Base-by-base conservation (phyloP, 2,329 filamentous ascomycete genomes). In the Claviceps fusiformis region DNA sequence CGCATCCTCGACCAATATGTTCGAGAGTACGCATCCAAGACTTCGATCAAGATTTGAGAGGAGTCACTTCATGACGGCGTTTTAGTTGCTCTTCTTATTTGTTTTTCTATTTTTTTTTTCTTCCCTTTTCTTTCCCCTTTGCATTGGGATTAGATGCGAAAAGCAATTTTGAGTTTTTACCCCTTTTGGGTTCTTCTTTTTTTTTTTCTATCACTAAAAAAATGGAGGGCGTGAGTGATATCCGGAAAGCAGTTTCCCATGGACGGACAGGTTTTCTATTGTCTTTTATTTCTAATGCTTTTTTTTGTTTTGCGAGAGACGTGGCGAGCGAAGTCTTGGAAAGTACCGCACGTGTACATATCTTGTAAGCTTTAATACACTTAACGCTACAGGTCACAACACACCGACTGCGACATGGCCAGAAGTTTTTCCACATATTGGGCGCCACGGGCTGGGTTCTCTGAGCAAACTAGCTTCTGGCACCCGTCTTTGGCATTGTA, bases 1-100 rank as follows among this genome's bases (percentile, higher is more conserved):
- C 76, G 79, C 41, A 77, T 83, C 64, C 70, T 89, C 53, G 72
- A 75, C 53, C 73, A 71, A 55, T 89, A 85, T 67, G 72, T 74
- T 59, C 70, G 75, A 60, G 68, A 66, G 59, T 82, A 75, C 59
- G 61, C 59, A 10, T 54, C 52, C 15, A 60, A 68, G 57, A 65
- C 68, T 3, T 59, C 54, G 41, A 69, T 71, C 60, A 67, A 68
- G 59, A 55, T 60, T 31, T 67, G 24, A 37, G 29, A 29, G 47
- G 7, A 19, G 4, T 7, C 8, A 8, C 3, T 47, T 17, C 27
- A 47, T 7, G 24, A 47, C 29, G 45, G 45, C 45, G 45, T 47
- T 47, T 47, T 6, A 11, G 5, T 10, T n/a, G 8, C 9, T n/a
- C n/a, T 19, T n/a, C n/a, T n/a, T n/a, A n/a, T n/a, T n/a, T n/a